Evolutionary conservation across 768 basidiomycete genomes (phyloP).

Genomic region (Tylopilus intermedius): DNA sequence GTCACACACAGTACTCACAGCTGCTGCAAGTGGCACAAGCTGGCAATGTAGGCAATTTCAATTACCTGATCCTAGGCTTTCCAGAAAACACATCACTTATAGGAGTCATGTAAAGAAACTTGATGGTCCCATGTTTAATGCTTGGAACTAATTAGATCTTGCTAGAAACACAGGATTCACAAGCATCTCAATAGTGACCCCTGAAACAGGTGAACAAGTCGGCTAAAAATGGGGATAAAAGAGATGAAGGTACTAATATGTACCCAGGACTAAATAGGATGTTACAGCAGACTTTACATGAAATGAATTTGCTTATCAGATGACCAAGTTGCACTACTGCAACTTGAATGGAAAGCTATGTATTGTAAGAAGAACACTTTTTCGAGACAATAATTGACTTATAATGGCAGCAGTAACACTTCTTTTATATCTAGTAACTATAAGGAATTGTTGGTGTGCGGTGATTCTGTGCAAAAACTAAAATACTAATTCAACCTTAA

Average conservation of each 20-base stretch:
- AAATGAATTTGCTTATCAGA: background rate
- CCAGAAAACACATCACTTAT: background rate
- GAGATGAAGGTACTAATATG: slow-evolving; percentile 1
- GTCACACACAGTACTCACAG: slow-evolving; percentile 9
- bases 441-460: too few relatives aligned
- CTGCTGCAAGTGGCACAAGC: slow-evolving; percentile 7
- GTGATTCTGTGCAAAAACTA: background rate
- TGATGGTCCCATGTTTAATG: background rate
- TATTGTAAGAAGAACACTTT: background rate
- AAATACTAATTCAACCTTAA: slow-evolving; percentile 16
- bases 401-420: background rate
- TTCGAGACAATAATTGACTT: background rate
- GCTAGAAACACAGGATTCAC: background rate
- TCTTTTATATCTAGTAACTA: slow-evolving; percentile 2
- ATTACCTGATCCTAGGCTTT: background rate
- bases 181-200: background rate
- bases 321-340: slow-evolving; percentile 3
- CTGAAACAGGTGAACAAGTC: background rate
- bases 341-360: background rate
- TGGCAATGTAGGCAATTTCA: background rate
- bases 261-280: slow-evolving; percentile 4
- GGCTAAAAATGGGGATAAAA: background rate
- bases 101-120: slow-evolving; percentile 6
- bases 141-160: background rate
- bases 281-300: background rate